Conservation (phyloP, 2,329 filamentous ascomycete species). For the Ceratocystiopsis minuta region DNA sequence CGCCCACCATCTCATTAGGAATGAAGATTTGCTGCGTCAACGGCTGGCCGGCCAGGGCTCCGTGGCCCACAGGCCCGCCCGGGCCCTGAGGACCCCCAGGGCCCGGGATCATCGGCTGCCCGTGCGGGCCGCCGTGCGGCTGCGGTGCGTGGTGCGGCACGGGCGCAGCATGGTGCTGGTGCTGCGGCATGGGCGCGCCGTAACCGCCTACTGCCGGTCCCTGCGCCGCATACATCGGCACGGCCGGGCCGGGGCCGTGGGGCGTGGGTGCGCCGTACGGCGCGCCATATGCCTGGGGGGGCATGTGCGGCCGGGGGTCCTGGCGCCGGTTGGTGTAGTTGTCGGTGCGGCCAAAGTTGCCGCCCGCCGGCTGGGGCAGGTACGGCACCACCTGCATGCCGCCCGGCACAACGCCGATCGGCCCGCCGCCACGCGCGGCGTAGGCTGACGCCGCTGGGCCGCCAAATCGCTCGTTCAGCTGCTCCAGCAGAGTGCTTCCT, state of each 20-base stretch:
- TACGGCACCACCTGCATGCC: slow-evolving; percentile 99
- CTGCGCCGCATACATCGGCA: slow-evolving; percentile 51
- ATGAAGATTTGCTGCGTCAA: slow-evolving; percentile 98
- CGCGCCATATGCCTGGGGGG: slow-evolving; percentile 59
- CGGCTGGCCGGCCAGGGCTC: slow-evolving; percentile 49
- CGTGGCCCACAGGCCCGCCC: slow-evolving; percentile 44
- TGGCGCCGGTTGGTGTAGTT: slow-evolving; percentile 57
- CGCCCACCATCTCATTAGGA: slow-evolving; percentile 97
- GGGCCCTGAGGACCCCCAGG: not conserved
- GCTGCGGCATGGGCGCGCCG: slow-evolving; percentile 49
- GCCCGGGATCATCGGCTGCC: slow-evolving; percentile 46
- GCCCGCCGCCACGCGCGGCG: slow-evolving; percentile 81
- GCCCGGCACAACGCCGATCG: slow-evolving; percentile 82
- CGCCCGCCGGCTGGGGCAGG: slow-evolving; percentile 77
- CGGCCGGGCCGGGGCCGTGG: slow-evolving; percentile 41
- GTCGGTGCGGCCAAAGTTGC: slow-evolving; percentile 81
- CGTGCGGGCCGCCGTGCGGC: slow-evolving; percentile 50
- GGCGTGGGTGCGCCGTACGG: slow-evolving; percentile 50
- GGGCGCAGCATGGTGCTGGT: slow-evolving; percentile 48
- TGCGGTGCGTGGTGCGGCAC: slow-evolving; percentile 32
- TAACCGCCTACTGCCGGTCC: slow-evolving; percentile 53
- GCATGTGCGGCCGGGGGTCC: slow-evolving; percentile 53
- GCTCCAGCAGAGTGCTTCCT: slow-evolving; percentile 91
- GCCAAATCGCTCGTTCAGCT: slow-evolving; percentile 90
- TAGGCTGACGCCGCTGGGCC: slow-evolving; percentile 95